These are phyloP conservation scores for Phytopythium sindhum DNA, from an alignment of 352 stramenopile genomes.

Conservation along the genomic window DNA sequence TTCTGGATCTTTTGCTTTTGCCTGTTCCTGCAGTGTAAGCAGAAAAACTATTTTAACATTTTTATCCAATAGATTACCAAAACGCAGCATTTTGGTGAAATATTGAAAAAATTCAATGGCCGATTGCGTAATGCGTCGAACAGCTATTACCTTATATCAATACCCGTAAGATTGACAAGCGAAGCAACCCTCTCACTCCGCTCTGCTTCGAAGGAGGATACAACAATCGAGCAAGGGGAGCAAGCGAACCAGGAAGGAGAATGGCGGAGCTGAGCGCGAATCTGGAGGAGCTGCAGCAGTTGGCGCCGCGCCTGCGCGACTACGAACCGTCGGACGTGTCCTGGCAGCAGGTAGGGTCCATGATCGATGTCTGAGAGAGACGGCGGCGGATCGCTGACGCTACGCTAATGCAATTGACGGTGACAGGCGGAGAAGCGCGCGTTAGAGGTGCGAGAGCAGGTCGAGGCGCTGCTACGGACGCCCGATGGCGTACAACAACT, in stretches of 20 bases:
- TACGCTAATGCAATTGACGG: not conserved
- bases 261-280: conserved; percentile 3
- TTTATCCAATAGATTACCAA: not conserved
- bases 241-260: not conserved
- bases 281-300: conserved; percentile 37
- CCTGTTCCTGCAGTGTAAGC: too few relatives aligned
- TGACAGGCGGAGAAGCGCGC: conserved; percentile 48
- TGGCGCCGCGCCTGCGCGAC: conserved; percentile 52
- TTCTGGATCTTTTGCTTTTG: too few relatives aligned
- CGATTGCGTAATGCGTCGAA: too few relatives aligned
- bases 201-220: not conserved
- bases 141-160: too few relatives aligned
- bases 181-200: too few relatives aligned
- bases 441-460: conserved; percentile 41
- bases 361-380: not conserved
- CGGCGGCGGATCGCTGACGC: not conserved
- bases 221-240: not conserved
- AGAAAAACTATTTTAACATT: too few relatives aligned
- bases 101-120: too few relatives aligned
- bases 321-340: conserved; percentile 49
- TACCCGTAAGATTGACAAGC: too few relatives aligned
- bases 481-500: conserved; percentile 59
- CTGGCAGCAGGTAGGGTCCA: conserved; percentile 51
- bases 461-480: conserved; percentile 47
- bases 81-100: too few relatives aligned